Evolutionary conservation across 2,329 filamentous ascomycete genomes (phyloP).

Genomic region (Penicillium sp.): DNA sequence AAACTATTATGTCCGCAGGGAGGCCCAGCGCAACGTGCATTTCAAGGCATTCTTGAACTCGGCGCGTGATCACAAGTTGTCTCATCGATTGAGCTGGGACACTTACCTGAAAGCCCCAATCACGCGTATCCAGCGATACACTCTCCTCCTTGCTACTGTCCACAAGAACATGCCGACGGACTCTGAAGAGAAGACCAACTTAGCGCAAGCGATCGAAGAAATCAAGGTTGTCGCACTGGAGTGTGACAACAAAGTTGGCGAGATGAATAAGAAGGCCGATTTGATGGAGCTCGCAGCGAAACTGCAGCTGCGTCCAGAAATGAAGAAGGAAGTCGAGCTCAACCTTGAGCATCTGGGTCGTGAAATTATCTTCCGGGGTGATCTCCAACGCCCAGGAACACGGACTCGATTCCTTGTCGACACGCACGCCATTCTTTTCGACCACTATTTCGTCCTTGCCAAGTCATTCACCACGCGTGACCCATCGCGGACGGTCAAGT

Average conservation of each 20-base stretch:
- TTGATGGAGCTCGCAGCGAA: slow-evolving; percentile 79
- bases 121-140: slow-evolving; percentile 85
- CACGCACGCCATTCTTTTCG: slow-evolving; percentile 87
- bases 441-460: slow-evolving; percentile 90
- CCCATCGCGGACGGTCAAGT: slow-evolving; percentile 66
- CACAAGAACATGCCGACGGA: slow-evolving; percentile 78
- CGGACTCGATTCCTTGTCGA: slow-evolving; percentile 92
- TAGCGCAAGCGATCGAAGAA: slow-evolving; percentile 80
- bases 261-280: slow-evolving; percentile 85
- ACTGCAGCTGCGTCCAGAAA: slow-evolving; percentile 78
- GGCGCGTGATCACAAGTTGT: slow-evolving; percentile 70
- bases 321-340: slow-evolving; percentile 74
- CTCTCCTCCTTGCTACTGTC: slow-evolving; percentile 75
- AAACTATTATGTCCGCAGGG: slow-evolving; percentile 74
- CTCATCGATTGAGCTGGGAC: slow-evolving; percentile 83
- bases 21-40: slow-evolving; percentile 75
- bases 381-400: slow-evolving; percentile 80
- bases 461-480: slow-evolving; percentile 69
- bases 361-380: slow-evolving; percentile 81
- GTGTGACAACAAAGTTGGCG: slow-evolving; percentile 86
- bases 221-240: slow-evolving; percentile 85
- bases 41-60: slow-evolving; percentile 84
- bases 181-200: slow-evolving; percentile 81
- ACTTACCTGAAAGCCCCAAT: slow-evolving; percentile 92
- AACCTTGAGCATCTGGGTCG: slow-evolving; percentile 92